These are phyloP conservation scores for Chalara sp. DNA, from an alignment of 2,329 filamentous ascomycete genomes.

Conservation along the genomic window DNA sequence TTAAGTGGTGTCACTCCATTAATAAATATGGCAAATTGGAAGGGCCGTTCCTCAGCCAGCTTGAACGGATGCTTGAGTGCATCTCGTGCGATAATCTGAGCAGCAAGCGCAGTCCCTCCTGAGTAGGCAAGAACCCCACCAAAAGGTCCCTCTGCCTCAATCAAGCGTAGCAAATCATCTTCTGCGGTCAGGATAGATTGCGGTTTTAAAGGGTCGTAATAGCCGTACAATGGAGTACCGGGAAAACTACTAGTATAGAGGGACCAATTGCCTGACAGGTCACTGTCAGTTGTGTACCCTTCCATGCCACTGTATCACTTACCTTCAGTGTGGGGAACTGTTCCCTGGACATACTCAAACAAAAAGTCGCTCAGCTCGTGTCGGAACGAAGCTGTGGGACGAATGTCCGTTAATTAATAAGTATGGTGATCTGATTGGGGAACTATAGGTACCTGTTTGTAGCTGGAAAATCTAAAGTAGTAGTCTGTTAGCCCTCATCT, in stretches of 20 bases:
- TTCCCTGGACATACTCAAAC: slow-evolving; percentile 8
- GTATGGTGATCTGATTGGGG: not conserved
- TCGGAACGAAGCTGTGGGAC: slow-evolving; percentile 2
- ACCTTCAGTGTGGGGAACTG: slow-evolving; percentile 7
- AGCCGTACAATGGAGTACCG: slow-evolving; percentile 1
- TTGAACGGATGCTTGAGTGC: slow-evolving; percentile 2
- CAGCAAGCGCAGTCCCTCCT: slow-evolving; percentile 47
- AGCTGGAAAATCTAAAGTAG: slow-evolving; percentile 6
- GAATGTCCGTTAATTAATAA: not conserved
- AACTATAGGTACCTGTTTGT: slow-evolving; percentile 4
- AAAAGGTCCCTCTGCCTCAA: slow-evolving; percentile 25
- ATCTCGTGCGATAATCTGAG: slow-evolving; percentile 16
- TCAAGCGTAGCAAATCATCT: slow-evolving; percentile 4
- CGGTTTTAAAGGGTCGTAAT: slow-evolving; percentile 3
- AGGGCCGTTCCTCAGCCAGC: slow-evolving; percentile 4
- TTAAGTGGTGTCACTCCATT: slow-evolving; percentile 4
- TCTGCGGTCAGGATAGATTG: slow-evolving; percentile 1
- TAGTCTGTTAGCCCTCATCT: not conserved
- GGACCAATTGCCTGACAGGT: slow-evolving; percentile 7
- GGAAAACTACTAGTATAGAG: slow-evolving; percentile 5
- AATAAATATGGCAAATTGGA: slow-evolving; percentile 9
- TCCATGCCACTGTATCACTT: not conserved
- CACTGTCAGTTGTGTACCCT: not conserved
- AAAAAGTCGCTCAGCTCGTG: slow-evolving; percentile 6
- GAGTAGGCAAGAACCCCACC: slow-evolving; percentile 51